These are phyloP conservation scores for Nothopassalora personata DNA, from an alignment of 2,329 filamentous ascomycete species.

Conservation along the genomic window DNA sequence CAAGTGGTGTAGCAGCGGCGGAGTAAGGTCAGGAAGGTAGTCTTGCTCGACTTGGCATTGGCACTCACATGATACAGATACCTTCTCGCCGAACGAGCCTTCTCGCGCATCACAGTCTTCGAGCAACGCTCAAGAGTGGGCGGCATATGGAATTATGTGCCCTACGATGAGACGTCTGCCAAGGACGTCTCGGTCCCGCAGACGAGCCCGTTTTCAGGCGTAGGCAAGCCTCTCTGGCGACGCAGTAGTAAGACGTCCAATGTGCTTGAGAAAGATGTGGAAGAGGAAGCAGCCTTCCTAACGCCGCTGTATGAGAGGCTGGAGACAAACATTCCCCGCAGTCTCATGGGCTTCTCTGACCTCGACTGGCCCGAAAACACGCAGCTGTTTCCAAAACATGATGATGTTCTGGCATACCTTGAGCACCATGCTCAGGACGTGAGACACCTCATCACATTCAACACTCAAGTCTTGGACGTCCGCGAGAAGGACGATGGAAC, in stretches of 20 bases:
- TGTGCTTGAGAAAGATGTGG: slow-evolving; percentile 6
- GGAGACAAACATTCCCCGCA: slow-evolving; percentile 78
- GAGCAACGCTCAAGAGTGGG: slow-evolving; percentile 75
- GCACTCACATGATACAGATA: slow-evolving; percentile 45
- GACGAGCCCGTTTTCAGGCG: slow-evolving; percentile 54
- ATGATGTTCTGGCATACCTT: slow-evolving; percentile 68
- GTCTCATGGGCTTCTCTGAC: slow-evolving; percentile 75
- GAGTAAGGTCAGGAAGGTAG: slow-evolving; percentile 45
- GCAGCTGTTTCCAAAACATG: slow-evolving; percentile 69
- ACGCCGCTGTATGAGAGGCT: slow-evolving; percentile 77
- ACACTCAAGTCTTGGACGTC: slow-evolving; percentile 63
- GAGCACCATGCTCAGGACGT: slow-evolving; percentile 65
- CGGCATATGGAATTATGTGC: slow-evolving; percentile 80
- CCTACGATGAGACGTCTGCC: slow-evolving; percentile 41
- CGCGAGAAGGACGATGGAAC: slow-evolving; percentile 25
- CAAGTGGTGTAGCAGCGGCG: slow-evolving; percentile 70
- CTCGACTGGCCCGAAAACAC: slow-evolving; percentile 47
- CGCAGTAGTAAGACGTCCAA: slow-evolving; percentile 15
- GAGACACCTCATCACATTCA: slow-evolving; percentile 61
- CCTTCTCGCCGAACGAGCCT: slow-evolving; percentile 64
- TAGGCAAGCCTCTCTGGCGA: slow-evolving; percentile 57
- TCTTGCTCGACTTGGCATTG: not conserved
- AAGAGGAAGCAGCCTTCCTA: slow-evolving; percentile 58
- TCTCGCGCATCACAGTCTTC: slow-evolving; percentile 67
- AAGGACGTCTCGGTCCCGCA: slow-evolving; percentile 56